A percentile compares a stretch with the other conserved stretches of the same genome.
Conservation (phyloP, 2,329 filamentous ascomycete species). For the Xylaria hypoxylon region DNA sequence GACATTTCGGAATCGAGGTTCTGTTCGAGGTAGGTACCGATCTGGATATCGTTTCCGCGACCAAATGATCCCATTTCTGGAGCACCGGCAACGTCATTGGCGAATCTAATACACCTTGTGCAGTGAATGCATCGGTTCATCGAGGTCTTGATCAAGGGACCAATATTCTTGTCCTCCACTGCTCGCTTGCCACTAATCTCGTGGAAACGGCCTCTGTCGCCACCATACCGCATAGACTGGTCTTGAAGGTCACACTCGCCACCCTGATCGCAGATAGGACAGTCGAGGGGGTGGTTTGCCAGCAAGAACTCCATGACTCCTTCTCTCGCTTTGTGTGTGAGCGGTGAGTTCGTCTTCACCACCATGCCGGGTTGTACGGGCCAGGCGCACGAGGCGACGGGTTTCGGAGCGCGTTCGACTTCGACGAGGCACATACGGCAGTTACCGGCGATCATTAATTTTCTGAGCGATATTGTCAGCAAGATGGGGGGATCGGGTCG, state of each 20-base stretch:
- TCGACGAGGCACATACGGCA: slow-evolving; percentile 99
- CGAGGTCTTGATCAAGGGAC: slow-evolving; percentile 96
- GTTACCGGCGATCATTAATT: slow-evolving; percentile 99
- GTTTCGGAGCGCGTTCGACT: slow-evolving; percentile 95
- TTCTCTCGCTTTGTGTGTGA: slow-evolving; percentile 97
- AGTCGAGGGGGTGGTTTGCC: slow-evolving; percentile 95
- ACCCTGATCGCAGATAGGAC: slow-evolving; percentile 98
- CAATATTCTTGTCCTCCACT: slow-evolving; percentile 99
- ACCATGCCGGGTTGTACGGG: slow-evolving; percentile 99
- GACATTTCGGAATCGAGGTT: slow-evolving; percentile 95
- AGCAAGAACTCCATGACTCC: slow-evolving; percentile 99
- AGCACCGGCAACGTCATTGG: slow-evolving; percentile 96
- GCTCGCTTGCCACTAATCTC: slow-evolving; percentile 96
- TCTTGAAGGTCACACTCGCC: slow-evolving; percentile 99
- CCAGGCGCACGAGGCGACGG: slow-evolving; percentile 98
- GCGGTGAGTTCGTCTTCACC: slow-evolving; percentile 96
- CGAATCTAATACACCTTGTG: slow-evolving; percentile 96
- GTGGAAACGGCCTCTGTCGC: slow-evolving; percentile 95
- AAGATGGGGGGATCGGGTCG: slow-evolving; percentile 20
- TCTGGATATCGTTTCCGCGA: slow-evolving; percentile 96
- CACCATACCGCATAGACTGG: slow-evolving; percentile 98
- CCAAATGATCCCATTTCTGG: slow-evolving; percentile 94
- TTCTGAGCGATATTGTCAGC: slow-evolving; percentile 69
- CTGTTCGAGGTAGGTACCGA: slow-evolving; percentile 96
- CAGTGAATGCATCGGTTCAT: slow-evolving; percentile 99